Conservation (phyloP, 331 rosid genomes). For the Arachis monticola region DNA sequence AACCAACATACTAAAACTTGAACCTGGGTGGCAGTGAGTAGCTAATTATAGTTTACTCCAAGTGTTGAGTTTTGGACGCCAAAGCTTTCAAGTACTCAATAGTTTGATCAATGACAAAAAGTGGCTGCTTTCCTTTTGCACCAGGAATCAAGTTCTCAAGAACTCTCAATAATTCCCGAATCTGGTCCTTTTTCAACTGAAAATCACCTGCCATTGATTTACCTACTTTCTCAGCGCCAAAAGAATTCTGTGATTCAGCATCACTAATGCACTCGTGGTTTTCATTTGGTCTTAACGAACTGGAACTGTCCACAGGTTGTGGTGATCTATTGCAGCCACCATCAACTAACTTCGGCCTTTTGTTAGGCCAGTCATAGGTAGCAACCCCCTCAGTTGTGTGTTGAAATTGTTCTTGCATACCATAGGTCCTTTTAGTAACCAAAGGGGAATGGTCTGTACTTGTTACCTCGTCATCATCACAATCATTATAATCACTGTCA, state of each 20-base stretch:
- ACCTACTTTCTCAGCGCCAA: slow-evolving; percentile 32
- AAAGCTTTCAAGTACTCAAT: slow-evolving; percentile 66
- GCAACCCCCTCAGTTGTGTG: slow-evolving; percentile 45
- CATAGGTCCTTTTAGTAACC: slow-evolving; percentile 32
- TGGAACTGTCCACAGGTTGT: slow-evolving; percentile 39
- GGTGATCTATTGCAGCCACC: slow-evolving; percentile 47
- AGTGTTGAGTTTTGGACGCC: slow-evolving; percentile 55
- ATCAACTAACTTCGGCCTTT: slow-evolving; percentile 60
- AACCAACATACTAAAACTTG: slow-evolving; percentile 12
- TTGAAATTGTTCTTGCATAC: slow-evolving; percentile 42
- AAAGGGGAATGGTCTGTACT: slow-evolving; percentile 71
- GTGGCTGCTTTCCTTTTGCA: slow-evolving; percentile 71
- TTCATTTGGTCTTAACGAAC: slow-evolving; percentile 44
- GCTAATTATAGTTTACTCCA: slow-evolving; percentile 46
- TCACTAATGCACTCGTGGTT: slow-evolving; percentile 42
- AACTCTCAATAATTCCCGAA: slow-evolving; percentile 57
- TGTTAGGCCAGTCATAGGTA: slow-evolving; percentile 52
- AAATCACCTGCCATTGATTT: slow-evolving; percentile 38
- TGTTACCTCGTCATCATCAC: slow-evolving; percentile 63
- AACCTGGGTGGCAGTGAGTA: slow-evolving; percentile 10
- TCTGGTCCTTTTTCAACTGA: slow-evolving; percentile 52
- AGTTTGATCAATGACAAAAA: slow-evolving; percentile 64
- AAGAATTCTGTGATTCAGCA: slow-evolving; percentile 53
- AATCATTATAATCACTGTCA: background rate
- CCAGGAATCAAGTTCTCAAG: slow-evolving; percentile 75